Percentiles rank a stretch among this genome's conserved stretches.
phyloP scores from a whole-genome alignment of 371 early-diverging fungal genomes.

The Haplosporangium sp. region DNA sequence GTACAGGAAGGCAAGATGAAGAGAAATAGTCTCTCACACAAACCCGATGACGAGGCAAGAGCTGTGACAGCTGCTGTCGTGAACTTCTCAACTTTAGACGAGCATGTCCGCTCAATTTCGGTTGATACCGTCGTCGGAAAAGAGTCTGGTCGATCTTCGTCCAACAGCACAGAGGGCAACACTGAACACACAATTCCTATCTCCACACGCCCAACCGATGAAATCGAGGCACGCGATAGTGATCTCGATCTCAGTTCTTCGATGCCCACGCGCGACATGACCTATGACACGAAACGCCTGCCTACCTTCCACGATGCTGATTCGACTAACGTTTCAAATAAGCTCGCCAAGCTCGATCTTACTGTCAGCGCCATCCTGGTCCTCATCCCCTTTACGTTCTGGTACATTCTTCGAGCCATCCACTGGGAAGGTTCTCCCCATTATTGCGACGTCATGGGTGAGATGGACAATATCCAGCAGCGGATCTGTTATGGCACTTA shows the following conservation, averaged over 20 bases:
- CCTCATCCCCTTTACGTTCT: conserved; percentile 32
- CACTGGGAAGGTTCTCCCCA: conserved; percentile 26
- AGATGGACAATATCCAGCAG: conserved; percentile 17
- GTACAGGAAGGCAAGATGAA: neutral
- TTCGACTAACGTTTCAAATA: conserved; percentile 11
- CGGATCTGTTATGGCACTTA: conserved; percentile 48
- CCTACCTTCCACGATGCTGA: conserved; percentile 45
- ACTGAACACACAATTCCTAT: neutral
- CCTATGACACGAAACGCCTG: conserved; percentile 32
- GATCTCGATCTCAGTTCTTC: neutral
- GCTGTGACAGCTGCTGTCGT: neutral
- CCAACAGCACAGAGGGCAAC: conserved; percentile 4
- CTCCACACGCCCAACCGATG: conserved; percentile 4
- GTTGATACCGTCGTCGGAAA: conserved; percentile 6
- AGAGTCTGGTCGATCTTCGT: neutral
- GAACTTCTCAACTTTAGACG: conserved; percentile 6
- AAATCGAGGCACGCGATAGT: neutral
- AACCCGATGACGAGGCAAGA: neutral
- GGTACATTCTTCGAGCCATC: conserved; percentile 35
- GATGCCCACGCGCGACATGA: conserved; percentile 20
- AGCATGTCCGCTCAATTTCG: conserved; percentile 8
- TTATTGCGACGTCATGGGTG: conserved; percentile 26
- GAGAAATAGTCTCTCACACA: neutral
- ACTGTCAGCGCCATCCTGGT: conserved; percentile 18
- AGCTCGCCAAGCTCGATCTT: conserved; percentile 33